Evolutionary conservation across 2,329 filamentous ascomycete genomes (phyloP).

Genomic region (Ramularia collo-cygni): DNA sequence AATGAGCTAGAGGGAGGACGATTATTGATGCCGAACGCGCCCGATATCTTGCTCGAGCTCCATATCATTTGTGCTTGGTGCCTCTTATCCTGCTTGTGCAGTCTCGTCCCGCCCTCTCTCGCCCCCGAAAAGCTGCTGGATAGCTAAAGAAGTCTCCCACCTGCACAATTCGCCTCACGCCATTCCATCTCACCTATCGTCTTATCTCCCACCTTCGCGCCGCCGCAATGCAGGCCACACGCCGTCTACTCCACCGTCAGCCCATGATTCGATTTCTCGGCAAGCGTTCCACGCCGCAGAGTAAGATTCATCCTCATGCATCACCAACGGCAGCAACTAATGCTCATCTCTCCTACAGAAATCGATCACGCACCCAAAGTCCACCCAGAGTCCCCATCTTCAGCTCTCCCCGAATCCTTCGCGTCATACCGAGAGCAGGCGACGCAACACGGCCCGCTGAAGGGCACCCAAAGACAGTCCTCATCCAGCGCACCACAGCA

Average conservation of each 20-base stretch:
- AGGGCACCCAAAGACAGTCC: conserved; percentile 17
- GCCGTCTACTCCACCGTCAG: conserved; percentile 41
- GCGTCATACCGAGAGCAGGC: conserved; percentile 71
- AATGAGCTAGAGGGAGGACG: too few species aligned
- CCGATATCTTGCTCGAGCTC: too few species aligned
- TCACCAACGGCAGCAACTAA: conserved; percentile 8
- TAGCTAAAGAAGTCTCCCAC: too few species aligned
- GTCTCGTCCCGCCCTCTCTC: too few species aligned
- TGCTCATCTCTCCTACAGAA: conserved; percentile 41
- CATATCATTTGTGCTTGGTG: too few species aligned
- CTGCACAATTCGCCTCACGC: too few species aligned
- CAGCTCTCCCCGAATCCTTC: conserved; percentile 62
- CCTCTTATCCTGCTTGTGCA: too few species aligned
- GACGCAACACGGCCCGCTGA: conserved; percentile 69
- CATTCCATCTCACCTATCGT: too few species aligned
- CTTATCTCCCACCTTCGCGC: not conserved
- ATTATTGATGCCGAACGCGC: too few species aligned
- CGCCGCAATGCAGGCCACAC: conserved; percentile 38
- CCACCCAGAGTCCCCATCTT: conserved; percentile 64
- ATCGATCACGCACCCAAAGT: conserved; percentile 67
- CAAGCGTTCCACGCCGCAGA: conserved; percentile 40
- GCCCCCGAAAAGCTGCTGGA: too few species aligned
- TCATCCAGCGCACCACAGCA: conserved; percentile 6
- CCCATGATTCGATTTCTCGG: conserved; percentile 48
- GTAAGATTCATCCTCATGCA: conserved; percentile 27